Base-by-base conservation (phyloP, 2,329 filamentous ascomycete genomes). In the Hirsutella minnesotensis region DNA sequence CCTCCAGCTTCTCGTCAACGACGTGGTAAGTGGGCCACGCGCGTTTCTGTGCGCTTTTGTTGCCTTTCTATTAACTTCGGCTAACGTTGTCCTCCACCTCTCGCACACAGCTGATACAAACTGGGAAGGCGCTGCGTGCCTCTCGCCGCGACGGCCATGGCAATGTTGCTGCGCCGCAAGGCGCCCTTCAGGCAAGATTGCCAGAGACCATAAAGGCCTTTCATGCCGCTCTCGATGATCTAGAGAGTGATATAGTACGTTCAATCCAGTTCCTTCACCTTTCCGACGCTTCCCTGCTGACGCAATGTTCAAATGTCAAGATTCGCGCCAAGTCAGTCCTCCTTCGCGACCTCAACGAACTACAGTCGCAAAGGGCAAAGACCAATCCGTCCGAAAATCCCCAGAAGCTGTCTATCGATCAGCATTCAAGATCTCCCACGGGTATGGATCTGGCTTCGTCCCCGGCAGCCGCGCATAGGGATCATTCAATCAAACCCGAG, bases 231-330 rank as follows among this genome's bases (percentile, higher is more conserved):
- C 58, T 81, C 3, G 72, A 79, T 47, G 70, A 75, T 7, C 52
- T 80, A 5, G 76, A 80, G 52, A 59, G 57, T 45, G 73, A 79
- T 21, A 75, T 79, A 53, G 75, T 78, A 61, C 56, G 68, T 44
- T 7, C 15, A 4, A n/a, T 27, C 19, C 12, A 4, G 21, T 47
- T 5, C 19, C 22, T 12, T 29, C 18, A 12, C 10, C 12, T n/a
- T 16, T n/a, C 9, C 33, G 15, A 16, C 9, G 8, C 15, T 35
- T 31, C 33, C 33, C 33, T 35, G 9, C 33, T 35, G 15, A 35
- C 33, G 15, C 15, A 10, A 15, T 22, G 12, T 3, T 19, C 20
- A 15, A 9, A 16, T 30, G 41, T 10, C 18, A 24, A 67, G 64
- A 55, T 65, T 31, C 52, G 55, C 39, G 72, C 75, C 38, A 81